phyloP scores from a whole-genome alignment of 345 rosid species.

The Eucalyptus caleyi region DNA sequence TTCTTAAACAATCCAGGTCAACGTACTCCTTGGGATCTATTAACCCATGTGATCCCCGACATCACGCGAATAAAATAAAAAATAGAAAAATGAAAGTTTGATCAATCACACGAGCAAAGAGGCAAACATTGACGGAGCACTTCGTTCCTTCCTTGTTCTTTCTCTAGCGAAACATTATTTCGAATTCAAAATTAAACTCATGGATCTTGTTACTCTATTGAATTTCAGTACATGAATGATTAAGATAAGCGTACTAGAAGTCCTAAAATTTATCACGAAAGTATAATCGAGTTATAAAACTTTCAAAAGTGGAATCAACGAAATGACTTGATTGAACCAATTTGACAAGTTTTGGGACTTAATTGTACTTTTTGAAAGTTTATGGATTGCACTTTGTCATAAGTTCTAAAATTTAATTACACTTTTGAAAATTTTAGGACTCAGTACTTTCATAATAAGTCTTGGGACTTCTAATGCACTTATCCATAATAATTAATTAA shows the following conservation, averaged over 20 bases:
- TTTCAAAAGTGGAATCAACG: too few species aligned
- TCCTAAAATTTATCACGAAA: too few species aligned
- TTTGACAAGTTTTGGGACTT: fast-evolving
- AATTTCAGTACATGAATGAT: not conserved
- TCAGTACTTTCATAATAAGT: fast-evolving
- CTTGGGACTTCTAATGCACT: too few species aligned
- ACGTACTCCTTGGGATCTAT: fast-evolving
- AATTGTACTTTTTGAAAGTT: too few species aligned
- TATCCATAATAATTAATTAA: too few species aligned
- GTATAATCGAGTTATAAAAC: fast-evolving
- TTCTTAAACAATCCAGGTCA: not conserved
- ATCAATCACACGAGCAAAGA: not conserved
- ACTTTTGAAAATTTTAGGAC: fast-evolving
- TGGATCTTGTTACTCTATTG: not conserved
- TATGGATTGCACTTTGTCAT: not conserved
- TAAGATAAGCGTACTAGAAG: not conserved
- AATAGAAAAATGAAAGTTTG: not conserved
- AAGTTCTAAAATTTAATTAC: fast-evolving
- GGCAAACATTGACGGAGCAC: too few species aligned
- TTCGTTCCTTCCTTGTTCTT: too few species aligned
- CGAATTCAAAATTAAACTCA: not conserved
- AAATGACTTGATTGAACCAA: fast-evolving
- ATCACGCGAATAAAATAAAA: not conserved
- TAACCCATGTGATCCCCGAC: not conserved
- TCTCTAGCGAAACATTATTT: too few species aligned